phyloP scores from a whole-genome alignment of 768 basidiomycete species.

The Boletus vermiculosoides region DNA sequence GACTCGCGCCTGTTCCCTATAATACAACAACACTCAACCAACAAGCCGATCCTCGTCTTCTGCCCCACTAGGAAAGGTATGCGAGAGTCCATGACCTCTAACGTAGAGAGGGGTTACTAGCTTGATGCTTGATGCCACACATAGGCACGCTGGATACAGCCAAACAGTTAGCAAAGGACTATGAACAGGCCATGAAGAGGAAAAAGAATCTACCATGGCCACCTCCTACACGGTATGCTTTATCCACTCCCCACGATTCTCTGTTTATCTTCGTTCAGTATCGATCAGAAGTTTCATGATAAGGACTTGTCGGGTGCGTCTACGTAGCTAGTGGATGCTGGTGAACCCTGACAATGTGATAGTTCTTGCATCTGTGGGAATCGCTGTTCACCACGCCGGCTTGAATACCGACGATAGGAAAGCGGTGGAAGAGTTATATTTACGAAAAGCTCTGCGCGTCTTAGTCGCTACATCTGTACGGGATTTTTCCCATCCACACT shows the following conservation, averaged over 20 bases:
- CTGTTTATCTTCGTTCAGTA: constrained; percentile 37
- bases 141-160: constrained; percentile 67
- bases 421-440: constrained; percentile 69
- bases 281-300: constrained; percentile 59
- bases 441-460: constrained; percentile 60
- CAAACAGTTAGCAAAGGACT: constrained; percentile 73
- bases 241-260: neutral
- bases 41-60: constrained; percentile 88
- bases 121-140: neutral
- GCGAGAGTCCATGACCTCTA: neutral
- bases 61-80: constrained; percentile 84
- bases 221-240: constrained; percentile 49
- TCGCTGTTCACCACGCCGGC: constrained; percentile 94
- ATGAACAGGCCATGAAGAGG: constrained; percentile 50
- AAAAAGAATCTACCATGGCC: constrained; percentile 66
- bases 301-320: constrained; percentile 54
- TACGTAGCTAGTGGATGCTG: neutral
- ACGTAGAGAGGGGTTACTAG: neutral
- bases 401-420: constrained; percentile 70
- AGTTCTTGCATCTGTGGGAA: constrained; percentile 70
- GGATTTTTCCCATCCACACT: constrained; percentile 1
- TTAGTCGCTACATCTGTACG: constrained; percentile 83
- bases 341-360: constrained; percentile 8
- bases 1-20: constrained; percentile 71
- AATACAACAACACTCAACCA: constrained; percentile 68